phyloP scores from a whole-genome alignment of 345 rosid genomes.

The Erysimum cheiranthoides region DNA sequence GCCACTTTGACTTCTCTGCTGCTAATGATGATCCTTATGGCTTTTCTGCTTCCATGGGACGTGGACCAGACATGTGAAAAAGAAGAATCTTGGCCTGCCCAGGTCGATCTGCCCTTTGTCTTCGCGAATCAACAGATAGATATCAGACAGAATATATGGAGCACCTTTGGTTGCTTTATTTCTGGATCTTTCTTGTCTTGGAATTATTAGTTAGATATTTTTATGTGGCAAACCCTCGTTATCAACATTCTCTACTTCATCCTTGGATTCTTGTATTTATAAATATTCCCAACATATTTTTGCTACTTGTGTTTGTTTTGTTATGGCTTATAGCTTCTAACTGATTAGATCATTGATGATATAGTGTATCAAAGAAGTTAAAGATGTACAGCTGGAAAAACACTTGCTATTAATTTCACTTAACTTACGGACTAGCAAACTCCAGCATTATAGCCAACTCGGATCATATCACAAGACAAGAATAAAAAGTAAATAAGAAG shows the following conservation, averaged over 20 bases:
- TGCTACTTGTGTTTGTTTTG: neutral
- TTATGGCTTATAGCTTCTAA: neutral
- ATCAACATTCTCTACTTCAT: neutral
- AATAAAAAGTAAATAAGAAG: neutral
- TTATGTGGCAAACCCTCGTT: neutral
- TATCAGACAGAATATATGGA: neutral
- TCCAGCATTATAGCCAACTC: neutral
- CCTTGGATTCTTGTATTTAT: neutral
- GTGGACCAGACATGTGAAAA: conserved; percentile 21
- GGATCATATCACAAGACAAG: neutral
- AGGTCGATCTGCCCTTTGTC: conserved; percentile 11
- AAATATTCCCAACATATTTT: neutral
- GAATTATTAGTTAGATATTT: neutral
- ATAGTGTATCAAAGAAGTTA: neutral
- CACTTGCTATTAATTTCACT: no score
- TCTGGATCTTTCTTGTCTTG: neutral
- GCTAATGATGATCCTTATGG: conserved; percentile 27
- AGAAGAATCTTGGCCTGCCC: conserved; percentile 13
- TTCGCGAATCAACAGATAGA: neutral
- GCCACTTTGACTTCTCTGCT: conserved; percentile 32
- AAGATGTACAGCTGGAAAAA: no score
- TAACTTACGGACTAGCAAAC: no score
- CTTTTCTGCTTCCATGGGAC: conserved; percentile 22
- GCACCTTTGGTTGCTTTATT: conserved; percentile 3
- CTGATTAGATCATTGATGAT: neutral